Conservation (phyloP, 2,329 filamentous ascomycete species). For the Neopestalotiopsis rosae region DNA sequence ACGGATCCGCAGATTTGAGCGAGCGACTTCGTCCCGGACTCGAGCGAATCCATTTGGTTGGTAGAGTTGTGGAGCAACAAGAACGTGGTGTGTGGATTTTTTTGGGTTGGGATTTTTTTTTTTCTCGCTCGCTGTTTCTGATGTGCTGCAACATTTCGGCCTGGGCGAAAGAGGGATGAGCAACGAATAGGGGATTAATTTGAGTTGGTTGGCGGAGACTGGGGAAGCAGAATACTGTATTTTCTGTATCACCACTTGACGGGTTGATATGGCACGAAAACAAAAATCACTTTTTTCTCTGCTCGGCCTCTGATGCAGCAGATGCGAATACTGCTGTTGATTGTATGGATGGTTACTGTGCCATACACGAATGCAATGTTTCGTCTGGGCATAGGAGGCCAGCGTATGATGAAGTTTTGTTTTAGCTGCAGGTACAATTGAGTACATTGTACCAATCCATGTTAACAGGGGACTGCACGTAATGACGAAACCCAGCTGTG, state of each 20-base stretch:
- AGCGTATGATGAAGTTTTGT: neutral
- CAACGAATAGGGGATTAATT: neutral
- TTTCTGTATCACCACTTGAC: too few species aligned
- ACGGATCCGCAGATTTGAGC: conserved; percentile 9
- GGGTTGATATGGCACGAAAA: too few species aligned
- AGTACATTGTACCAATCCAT: neutral
- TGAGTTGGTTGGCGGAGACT: neutral
- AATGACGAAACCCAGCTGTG: conserved; percentile 2
- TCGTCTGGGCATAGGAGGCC: neutral
- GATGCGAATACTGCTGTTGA: too few species aligned
- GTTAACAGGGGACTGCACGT: neutral
- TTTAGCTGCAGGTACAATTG: conserved; percentile 1
- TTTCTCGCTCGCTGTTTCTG: neutral
- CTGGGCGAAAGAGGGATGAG: neutral
- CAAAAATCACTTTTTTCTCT: too few species aligned
- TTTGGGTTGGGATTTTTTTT: neutral
- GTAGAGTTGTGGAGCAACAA: conserved; percentile 2
- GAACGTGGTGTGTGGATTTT: conserved; percentile 18
- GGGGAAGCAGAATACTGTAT: too few species aligned
- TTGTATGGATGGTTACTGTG: too few species aligned
- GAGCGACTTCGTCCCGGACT: conserved; percentile 9
- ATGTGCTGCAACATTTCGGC: neutral
- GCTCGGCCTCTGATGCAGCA: too few species aligned
- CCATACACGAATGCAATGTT: neutral
- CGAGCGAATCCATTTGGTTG: neutral